Conservation (phyloP, 805 yeast species). For the Pichia exigua region DNA sequence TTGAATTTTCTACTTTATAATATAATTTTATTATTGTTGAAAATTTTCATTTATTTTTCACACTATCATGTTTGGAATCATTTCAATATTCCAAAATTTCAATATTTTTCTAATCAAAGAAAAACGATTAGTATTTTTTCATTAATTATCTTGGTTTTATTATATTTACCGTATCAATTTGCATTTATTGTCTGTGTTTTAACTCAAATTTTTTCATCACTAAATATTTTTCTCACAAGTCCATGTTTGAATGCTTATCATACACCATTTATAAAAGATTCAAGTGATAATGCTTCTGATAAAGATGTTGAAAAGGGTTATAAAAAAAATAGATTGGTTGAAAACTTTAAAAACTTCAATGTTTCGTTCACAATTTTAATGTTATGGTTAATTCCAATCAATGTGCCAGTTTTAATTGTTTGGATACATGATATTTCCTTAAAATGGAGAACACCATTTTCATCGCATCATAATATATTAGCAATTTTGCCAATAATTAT, state of each 20-base stretch:
- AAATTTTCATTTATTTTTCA: neutral
- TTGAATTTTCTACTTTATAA: constrained; percentile 33
- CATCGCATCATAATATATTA: constrained; percentile 77
- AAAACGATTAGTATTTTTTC: constrained; percentile 11
- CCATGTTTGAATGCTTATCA: constrained; percentile 7
- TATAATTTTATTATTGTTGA: constrained; percentile 15
- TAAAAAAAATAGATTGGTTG: neutral
- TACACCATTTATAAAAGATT: neutral
- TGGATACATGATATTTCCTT: constrained; percentile 73
- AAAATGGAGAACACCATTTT: constrained; percentile 76
- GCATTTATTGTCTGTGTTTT: constrained; percentile 55
- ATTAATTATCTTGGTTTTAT: constrained; percentile 12
- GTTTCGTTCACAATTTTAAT: constrained; percentile 56
- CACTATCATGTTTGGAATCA: constrained; percentile 2
- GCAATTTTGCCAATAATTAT: constrained; percentile 69
- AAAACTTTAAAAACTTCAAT: constrained; percentile 47
- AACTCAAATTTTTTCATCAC: constrained; percentile 38
- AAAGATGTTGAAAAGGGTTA: neutral
- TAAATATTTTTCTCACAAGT: neutral
- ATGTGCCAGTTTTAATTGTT: constrained; percentile 69
- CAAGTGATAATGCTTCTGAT: neutral
- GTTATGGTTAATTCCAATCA: constrained; percentile 74
- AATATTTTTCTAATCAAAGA: constrained; percentile 13
- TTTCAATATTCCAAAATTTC: constrained; percentile 10
- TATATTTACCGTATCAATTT: constrained; percentile 76